phyloP scores from a whole-genome alignment of 2,329 filamentous ascomycete species.

The Leptographium galeiforme region DNA sequence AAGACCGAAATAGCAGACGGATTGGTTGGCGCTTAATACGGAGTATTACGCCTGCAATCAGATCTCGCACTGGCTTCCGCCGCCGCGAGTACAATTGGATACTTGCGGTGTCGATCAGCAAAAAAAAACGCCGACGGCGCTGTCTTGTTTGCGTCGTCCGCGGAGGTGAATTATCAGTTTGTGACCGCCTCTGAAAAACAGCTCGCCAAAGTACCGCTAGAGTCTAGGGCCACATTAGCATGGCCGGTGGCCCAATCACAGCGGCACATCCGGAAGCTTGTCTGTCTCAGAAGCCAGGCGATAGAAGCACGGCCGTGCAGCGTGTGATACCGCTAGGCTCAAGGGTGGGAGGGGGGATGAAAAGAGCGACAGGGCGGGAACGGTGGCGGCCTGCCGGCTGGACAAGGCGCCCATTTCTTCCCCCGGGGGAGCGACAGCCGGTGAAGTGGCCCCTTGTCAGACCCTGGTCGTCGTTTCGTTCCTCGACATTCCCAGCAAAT shows the following conservation, averaged over 20 bases:
- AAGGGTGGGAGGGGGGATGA: too few species aligned
- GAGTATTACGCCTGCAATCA: not conserved
- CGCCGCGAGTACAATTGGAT: not conserved
- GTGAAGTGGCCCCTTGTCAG: too few species aligned
- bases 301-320: not conserved
- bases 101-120: not conserved
- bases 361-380: too few species aligned
- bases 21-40: not conserved
- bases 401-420: too few species aligned
- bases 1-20: not conserved
- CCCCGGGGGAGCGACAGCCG: too few species aligned
- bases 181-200: not conserved
- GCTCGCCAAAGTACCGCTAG: not conserved
- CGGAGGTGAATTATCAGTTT: too few species aligned
- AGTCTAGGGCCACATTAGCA: not conserved
- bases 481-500: too few species aligned
- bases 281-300: not conserved
- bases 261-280: not conserved
- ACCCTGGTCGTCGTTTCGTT: too few species aligned
- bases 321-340: too few species aligned
- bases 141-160: too few species aligned
- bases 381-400: too few species aligned
- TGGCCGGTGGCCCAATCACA: not conserved
- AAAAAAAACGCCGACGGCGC: too few species aligned
- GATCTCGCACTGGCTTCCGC: not conserved